Evolutionary conservation across 2,329 filamentous ascomycete species (phyloP).

Genomic region (Aureobasidium sp.): DNA sequence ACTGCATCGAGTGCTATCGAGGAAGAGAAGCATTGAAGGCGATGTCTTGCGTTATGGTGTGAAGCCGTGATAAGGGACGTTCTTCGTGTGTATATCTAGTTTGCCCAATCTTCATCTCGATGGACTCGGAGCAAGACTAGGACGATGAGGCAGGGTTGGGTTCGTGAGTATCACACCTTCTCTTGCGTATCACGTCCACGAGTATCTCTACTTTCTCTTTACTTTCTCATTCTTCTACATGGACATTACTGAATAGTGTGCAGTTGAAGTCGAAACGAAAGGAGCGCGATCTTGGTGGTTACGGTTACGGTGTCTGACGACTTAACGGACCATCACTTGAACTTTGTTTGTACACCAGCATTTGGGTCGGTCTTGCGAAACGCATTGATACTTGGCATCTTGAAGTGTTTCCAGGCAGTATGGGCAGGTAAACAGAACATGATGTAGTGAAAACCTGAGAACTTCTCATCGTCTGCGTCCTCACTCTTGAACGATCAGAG

Average conservation of each 20-base stretch:
- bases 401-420: background rate
- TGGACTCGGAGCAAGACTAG: background rate
- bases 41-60: background rate
- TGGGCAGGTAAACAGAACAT: background rate
- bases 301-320: constrained; percentile 6
- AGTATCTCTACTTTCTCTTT: background rate
- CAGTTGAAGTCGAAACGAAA: background rate
- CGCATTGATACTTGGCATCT: background rate
- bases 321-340: background rate
- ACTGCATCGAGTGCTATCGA: background rate
- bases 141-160: background rate
- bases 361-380: background rate
- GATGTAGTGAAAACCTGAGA: background rate
- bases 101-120: too few relatives aligned
- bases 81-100: background rate
- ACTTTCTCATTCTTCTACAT: background rate
- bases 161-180: constrained; percentile 8
- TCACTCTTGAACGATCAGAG: too few relatives aligned
- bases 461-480: too few relatives aligned
- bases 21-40: background rate
- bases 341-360: background rate
- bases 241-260: background rate
- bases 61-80: background rate
- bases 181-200: background rate
- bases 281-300: constrained; percentile 8